Evolutionary conservation across 148 eudicot species (phyloP).

Genomic region (Heliamphora exappendiculata): DNA sequence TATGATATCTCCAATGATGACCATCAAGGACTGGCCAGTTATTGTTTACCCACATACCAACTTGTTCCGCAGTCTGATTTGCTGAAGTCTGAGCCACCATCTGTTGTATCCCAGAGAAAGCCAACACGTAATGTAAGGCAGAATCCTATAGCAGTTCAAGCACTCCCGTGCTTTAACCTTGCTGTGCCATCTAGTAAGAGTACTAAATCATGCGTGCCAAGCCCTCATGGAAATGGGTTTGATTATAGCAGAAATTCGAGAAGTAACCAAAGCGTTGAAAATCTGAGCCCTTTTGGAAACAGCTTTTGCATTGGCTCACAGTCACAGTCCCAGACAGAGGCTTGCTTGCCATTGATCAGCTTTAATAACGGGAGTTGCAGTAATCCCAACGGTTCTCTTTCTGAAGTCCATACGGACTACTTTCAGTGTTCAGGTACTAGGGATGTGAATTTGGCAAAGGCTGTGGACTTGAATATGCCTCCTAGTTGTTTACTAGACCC

Average conservation of each 20-base stretch:
- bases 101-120: conserved; percentile 14
- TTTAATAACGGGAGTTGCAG: neutral
- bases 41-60: conserved; percentile 4
- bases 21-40: neutral
- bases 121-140: conserved; percentile 1
- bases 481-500: conserved; percentile 4
- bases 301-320: neutral
- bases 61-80: conserved; percentile 4
- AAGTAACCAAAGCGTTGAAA: neutral
- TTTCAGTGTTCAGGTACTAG: neutral
- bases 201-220: conserved; percentile 10
- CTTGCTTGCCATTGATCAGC: neutral
- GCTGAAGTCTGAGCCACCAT: conserved; percentile 10
- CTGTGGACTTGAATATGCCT: conserved; percentile 23
- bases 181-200: conserved; percentile 10
- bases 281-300: neutral
- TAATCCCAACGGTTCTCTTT: neutral
- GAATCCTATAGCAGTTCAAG: conserved; percentile 25
- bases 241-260: neutral
- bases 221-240: neutral
- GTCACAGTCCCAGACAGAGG: neutral
- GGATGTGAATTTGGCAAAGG: conserved; percentile 25
- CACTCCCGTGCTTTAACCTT: conserved; percentile 21
- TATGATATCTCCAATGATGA: neutral
- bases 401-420: neutral